Evolutionary conservation across 2,329 filamentous ascomycete genomes (phyloP), one percentile per base, ranked within the genome.

Genomic region (Macrophomina tecta): DNA sequence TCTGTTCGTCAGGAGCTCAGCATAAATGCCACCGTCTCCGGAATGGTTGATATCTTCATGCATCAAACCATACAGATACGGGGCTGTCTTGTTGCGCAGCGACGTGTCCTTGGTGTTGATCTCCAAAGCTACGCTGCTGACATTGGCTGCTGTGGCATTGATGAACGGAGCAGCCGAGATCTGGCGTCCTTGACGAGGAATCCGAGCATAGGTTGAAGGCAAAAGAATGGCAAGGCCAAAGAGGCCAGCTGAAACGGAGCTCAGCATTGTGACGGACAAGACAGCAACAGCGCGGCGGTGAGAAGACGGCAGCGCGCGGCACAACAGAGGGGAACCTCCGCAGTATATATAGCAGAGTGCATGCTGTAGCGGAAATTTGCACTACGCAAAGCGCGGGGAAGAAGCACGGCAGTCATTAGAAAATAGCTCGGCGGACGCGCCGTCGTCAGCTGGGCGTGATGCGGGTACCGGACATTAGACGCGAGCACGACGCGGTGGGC

Each of bases 21-120:
- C 90, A 73, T 92, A 92, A 69, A 92, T 86, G 5, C 90, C 90
- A 28, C 90, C 90, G 73, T 92, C 90, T 2, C 90, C 89, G 1
- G 87, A 89, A 75, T 90, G 87, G 76, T 88, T 88, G 75, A 89
- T 89, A 64, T 88, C 86, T 85, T 87, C 55, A 34, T 49, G 56
- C 49, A 68, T 68, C 63, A 68, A n/a, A 4, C 67, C 62, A 48
- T 68, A 68, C 14, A 68, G 52, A 51, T 66, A 68, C 5, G 67
- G 67, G 12, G 67, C 67, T 16, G 67, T 68, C 3, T 53, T 40
- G 36, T 68, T 68, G 23, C 67, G 61, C 16, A 40, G 45, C 1
- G 46, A 28, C 12, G 51, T 62, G 38, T 68, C 67, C 30, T 68
- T 68, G 5, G 63, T 68, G 34, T 65, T 61, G 32, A 67, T 64